Base-by-base conservation (phyloP, 805 yeast species). In the Lipomyces chichibuensis region DNA sequence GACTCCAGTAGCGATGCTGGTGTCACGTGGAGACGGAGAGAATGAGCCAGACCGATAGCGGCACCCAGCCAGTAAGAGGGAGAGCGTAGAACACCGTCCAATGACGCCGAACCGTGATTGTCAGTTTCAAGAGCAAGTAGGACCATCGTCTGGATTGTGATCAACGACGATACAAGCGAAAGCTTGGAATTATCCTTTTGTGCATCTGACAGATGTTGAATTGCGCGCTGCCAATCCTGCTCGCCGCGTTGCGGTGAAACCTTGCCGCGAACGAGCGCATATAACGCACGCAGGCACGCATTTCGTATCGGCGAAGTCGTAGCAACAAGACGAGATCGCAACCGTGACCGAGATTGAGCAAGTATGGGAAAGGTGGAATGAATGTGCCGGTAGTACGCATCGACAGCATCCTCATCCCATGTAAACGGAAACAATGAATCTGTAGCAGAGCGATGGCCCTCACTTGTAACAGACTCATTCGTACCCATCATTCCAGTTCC, bases 301-400 rank as follows among this genome's bases (percentile, higher is more conserved):
- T 75, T 33, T 57, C 76, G 69, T 67, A 75, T 63, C 59, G 72
- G 63, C 49, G 74, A 25, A 62, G 75, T 60, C 55, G 74, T 65
- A 61, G 72, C 64, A 56, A 71, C 70, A 52, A 80, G 68, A 32
- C 77, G 69, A 6, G 72, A 68, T 55, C 75, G 71, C 35, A 79
- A 74, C 62, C 74, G 75, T 17, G 74, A 71, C 32, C 75, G 72
- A 33, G 75, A 71, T 37, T 78, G 77, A 5, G 80, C 80, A 52
- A 80, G 74, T 27, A 80, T 63, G 8, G 83, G 83, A 63, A 80
- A 71, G 29, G 76, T 71, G 9, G 80, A 79, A 69, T 80, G 82
- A 60, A 78, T 73, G 49, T 72, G 70, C 63, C 75, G 73, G 71
- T 79, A 80, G 67, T 80, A 80, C 46, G 69, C 67, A 66, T 77